A percentile compares a stretch with the other conserved stretches of the same genome.
Evolutionary conservation across 2,329 filamentous ascomycete genomes (phyloP).

Genomic region (Tympanopsis confertula): DNA sequence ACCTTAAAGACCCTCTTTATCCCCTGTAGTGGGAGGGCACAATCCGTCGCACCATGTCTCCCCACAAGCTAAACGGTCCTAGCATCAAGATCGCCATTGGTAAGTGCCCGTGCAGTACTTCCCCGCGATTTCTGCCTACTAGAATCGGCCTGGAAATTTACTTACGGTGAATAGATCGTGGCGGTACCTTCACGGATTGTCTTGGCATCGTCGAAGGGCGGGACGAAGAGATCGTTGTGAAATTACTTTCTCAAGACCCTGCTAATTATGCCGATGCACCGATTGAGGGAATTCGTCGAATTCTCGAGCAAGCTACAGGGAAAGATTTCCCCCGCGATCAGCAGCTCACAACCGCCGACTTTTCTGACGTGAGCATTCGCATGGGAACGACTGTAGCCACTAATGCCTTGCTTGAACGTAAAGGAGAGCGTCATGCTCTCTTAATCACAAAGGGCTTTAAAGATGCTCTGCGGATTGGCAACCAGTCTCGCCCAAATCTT

Average conservation of each 20-base stretch:
- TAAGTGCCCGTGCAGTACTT: background rate
- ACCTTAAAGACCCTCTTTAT: too few relatives aligned
- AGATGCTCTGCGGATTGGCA: conserved; percentile 15
- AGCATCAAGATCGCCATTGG: too few relatives aligned
- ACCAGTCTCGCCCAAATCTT: conserved; percentile 16
- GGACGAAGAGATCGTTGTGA: conserved; percentile 26
- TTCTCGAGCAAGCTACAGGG: conserved; percentile 10
- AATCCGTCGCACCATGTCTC: too few relatives aligned
- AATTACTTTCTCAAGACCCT: conserved; percentile 15
- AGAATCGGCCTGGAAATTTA: too few relatives aligned
- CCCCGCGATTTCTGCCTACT: too few relatives aligned
- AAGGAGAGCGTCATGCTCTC: conserved; percentile 12
- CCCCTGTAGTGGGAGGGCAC: too few relatives aligned
- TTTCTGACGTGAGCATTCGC: conserved; percentile 8
- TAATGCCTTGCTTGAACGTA: conserved; percentile 15
- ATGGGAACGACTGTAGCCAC: conserved; percentile 18
- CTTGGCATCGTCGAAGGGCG: background rate
- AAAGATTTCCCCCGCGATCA: conserved; percentile 7
- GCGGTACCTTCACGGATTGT: background rate
- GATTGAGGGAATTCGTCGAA: conserved; percentile 14
- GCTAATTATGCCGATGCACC: conserved; percentile 15
- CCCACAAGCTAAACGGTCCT: conserved; percentile 5
- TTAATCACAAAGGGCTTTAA: conserved; percentile 15
- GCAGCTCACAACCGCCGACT: conserved; percentile 23
- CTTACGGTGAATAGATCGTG: conserved; percentile 1